A percentile compares a stretch with the other conserved stretches of the same genome.
These are phyloP conservation scores for Mycena capillaripes DNA, from an alignment of 768 basidiomycete genomes.

Conservation along the genomic window DNA sequence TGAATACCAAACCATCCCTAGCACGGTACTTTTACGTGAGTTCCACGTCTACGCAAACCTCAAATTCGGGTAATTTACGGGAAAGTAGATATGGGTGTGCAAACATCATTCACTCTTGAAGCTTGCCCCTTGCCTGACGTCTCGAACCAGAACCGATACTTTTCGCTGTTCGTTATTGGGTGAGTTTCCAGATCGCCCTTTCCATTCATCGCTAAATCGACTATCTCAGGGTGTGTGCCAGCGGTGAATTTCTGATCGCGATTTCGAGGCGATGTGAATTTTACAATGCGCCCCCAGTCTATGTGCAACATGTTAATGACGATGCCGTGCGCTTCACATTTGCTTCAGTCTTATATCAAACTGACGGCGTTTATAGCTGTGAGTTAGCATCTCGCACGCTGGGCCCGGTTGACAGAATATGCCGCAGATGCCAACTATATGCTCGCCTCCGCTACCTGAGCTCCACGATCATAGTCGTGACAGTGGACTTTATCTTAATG, in stretches of 20 bases:
- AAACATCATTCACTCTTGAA: neutral
- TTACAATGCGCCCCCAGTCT: too few species aligned
- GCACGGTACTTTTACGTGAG: neutral
- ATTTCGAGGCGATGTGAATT: neutral
- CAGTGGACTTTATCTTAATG: neutral
- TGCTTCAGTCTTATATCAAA: neutral
- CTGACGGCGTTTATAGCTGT: neutral
- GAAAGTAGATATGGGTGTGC: neutral
- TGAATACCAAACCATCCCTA: neutral
- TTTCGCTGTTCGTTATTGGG: neutral
- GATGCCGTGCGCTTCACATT: neutral
- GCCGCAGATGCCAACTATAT: neutral
- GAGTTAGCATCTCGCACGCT: neutral
- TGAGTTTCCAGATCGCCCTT: neutral
- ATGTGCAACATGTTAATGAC: neutral
- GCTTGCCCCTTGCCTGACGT: neutral
- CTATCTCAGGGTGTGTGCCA: neutral
- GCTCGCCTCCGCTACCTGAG: neutral
- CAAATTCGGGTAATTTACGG: neutral
- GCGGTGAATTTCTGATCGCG: neutral
- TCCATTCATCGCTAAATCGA: neutral
- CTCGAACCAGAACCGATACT: neutral
- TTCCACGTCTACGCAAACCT: neutral
- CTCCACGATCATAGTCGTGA: neutral
- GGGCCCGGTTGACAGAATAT: too few species aligned